A percentile compares a stretch with the other conserved stretches of the same genome.
Evolutionary conservation across 1,284 basidiomycete species (phyloP).

Genomic region (Malassezia furfur): DNA sequence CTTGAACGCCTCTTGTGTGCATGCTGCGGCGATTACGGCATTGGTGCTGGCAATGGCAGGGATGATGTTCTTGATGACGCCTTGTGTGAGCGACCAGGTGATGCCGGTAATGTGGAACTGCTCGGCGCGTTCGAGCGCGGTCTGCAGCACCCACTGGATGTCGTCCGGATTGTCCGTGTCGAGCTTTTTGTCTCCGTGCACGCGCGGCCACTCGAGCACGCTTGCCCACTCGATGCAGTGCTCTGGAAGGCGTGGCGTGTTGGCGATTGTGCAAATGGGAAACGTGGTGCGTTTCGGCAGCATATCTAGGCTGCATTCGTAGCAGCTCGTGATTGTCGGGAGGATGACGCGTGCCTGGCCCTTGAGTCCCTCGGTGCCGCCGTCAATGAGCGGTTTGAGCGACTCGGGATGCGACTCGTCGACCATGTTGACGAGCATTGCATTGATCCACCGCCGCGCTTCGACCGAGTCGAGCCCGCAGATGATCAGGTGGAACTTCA

Average conservation of each 20-base stretch:
- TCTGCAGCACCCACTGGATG: slow-evolving; percentile 81
- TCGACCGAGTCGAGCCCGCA: slow-evolving; percentile 82
- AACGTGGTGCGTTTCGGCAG: slow-evolving; percentile 92
- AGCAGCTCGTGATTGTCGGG: slow-evolving; percentile 89
- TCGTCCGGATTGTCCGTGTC: slow-evolving; percentile 79
- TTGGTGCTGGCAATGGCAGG: slow-evolving; percentile 58
- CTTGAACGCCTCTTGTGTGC: slow-evolving; percentile 98
- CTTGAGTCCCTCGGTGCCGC: slow-evolving; percentile 99
- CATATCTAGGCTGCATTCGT: slow-evolving; percentile 97
- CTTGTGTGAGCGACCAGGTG: slow-evolving; percentile 93
- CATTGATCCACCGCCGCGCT: slow-evolving; percentile 96
- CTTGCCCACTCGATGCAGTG: slow-evolving; percentile 99
- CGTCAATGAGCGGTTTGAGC: slow-evolving; percentile 95
- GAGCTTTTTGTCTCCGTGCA: slow-evolving; percentile 49
- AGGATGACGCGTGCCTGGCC: slow-evolving; percentile 96
- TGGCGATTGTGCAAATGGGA: slow-evolving; percentile 98
- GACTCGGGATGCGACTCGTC: slow-evolving; percentile 72
- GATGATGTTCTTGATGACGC: slow-evolving; percentile 99
- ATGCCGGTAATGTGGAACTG: slow-evolving; percentile 95
- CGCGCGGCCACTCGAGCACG: slow-evolving; percentile 93
- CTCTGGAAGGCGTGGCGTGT: slow-evolving; percentile 92
- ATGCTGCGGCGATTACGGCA: slow-evolving; percentile 59
- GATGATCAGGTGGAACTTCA: slow-evolving; percentile 91
- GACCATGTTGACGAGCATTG: slow-evolving; percentile 86
- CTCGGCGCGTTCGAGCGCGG: slow-evolving; percentile 64